phyloP scores from a whole-genome alignment of 768 basidiomycete genomes.

The Psilocybe cyanescens region DNA sequence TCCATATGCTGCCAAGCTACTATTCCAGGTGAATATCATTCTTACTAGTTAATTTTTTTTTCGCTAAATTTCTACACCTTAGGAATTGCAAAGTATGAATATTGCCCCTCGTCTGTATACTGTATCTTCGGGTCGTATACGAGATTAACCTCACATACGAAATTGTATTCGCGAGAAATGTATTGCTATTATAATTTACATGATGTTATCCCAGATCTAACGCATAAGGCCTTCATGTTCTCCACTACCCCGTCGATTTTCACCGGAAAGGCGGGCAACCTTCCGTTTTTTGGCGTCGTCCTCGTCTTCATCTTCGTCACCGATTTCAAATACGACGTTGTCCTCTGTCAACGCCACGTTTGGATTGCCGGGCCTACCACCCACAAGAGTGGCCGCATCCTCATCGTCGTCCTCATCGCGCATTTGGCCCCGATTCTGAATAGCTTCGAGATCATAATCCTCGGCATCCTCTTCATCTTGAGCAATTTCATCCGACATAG shows the following conservation, averaged over 20 bases:
- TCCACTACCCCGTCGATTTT: slow-evolving; percentile 47
- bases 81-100: slow-evolving; percentile 97
- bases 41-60: background rate
- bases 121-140: slow-evolving; percentile 83
- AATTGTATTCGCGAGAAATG: slow-evolving; percentile 31
- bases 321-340: slow-evolving; percentile 88
- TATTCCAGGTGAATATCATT: slow-evolving; percentile 80
- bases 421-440: slow-evolving; percentile 56
- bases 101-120: slow-evolving; percentile 89
- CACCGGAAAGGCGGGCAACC: slow-evolving; percentile 44
- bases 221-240: slow-evolving; percentile 73
- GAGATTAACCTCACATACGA: slow-evolving; percentile 53
- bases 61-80: slow-evolving; percentile 9
- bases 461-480: slow-evolving; percentile 95
- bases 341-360: slow-evolving; percentile 53
- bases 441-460: slow-evolving; percentile 84
- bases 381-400: slow-evolving; percentile 72
- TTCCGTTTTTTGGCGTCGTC: slow-evolving; percentile 56
- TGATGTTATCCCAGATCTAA: slow-evolving; percentile 18
- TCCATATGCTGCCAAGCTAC: slow-evolving; percentile 95
- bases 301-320: slow-evolving; percentile 82
- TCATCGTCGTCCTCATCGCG: slow-evolving; percentile 64
- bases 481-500: slow-evolving; percentile 96
- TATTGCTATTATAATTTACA: slow-evolving; percentile 40
- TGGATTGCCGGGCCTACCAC: slow-evolving; percentile 52